Base-by-base conservation (phyloP, 73 alveolate species). In the Tetrahymena malaccensis region DNA sequence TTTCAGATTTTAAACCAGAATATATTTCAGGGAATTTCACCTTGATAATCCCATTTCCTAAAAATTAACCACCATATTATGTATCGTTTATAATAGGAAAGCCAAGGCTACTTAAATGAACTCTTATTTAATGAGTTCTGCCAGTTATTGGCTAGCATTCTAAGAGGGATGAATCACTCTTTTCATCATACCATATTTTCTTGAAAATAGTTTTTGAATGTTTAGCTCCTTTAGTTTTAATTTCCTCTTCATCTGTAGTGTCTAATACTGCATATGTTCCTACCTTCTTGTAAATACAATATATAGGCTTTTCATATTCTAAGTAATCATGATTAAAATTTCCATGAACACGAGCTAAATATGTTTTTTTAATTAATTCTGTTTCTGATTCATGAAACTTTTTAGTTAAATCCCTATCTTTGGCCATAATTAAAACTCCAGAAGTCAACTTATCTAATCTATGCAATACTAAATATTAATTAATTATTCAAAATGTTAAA, bases 91-190 rank as follows among this genome's bases (percentile, higher is more conserved):
- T 98, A 43, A 99, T 99, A 25, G 99, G 99, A 94, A 97, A 98
- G 13, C 99, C 99, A 35, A 99, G 94, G 89, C 94, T 93, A 85
- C 97, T 96, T 94, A 99, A 96, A 98, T 99, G 99, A 35, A 99
- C 99, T 97, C 99, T 97, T n/a, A 99, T 99, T 96, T 99, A 98
- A 96, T 99, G 99, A 8, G 99, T 99, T 85, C 99, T 96, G 55
- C 99, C 99, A 0, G 99, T 99, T 93, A 98, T 97, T 21, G 99
- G 99, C 56, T 94, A 95, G 94, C 99, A 98, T 85, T 96, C 96
- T 16, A 99, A 98, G 10, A 99, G 98, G 10, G 99, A 96, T 21
- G 98, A 96, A 96, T 99, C 98, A 94, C 99, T 97, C 38, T 93
- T 94, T 94, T 96, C 99, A 98, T 99, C 99, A 97, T 98, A 99